These are phyloP conservation scores for Acer yangbiense DNA, from an alignment of 345 rosid species.

Conservation along the genomic window DNA sequence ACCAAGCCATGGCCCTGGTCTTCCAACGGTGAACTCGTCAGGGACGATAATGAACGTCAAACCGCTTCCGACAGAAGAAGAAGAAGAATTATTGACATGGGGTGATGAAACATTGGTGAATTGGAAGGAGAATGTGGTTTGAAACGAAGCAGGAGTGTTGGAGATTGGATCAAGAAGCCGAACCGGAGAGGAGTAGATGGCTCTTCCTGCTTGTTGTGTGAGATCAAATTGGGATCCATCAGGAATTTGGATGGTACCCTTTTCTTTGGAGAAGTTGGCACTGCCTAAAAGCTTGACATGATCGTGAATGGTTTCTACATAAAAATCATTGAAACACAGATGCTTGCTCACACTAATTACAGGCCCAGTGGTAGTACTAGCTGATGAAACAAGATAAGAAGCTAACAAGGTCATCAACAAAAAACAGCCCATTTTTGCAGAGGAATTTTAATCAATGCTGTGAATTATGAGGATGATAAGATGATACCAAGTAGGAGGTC, in stretches of 20 bases:
- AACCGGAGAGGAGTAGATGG: slow-evolving; percentile 41
- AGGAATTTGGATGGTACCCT: slow-evolving; percentile 41
- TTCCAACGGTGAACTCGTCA: slow-evolving; percentile 54
- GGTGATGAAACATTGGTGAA: slow-evolving; percentile 23
- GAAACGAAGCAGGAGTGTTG: slow-evolving; percentile 38
- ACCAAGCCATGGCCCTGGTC: slow-evolving; percentile 57
- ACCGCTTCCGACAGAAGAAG: slow-evolving; percentile 21
- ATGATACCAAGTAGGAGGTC: background rate
- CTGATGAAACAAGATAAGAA: slow-evolving; percentile 17
- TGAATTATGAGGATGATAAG: background rate
- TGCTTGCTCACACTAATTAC: slow-evolving; percentile 38
- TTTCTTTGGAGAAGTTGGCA: slow-evolving; percentile 37
- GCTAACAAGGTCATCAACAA: background rate
- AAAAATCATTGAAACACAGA: slow-evolving; percentile 43
- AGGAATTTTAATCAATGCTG: background rate
- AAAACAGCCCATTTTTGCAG: slow-evolving; percentile 11
- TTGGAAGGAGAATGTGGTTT: slow-evolving; percentile 48
- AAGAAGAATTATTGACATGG: background rate
- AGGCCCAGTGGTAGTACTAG: slow-evolving; percentile 21
- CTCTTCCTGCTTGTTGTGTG: slow-evolving; percentile 51
- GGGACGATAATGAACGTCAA: slow-evolving; percentile 55
- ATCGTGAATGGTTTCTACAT: slow-evolving; percentile 29
- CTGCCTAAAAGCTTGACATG: slow-evolving; percentile 41
- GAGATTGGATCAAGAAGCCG: slow-evolving; percentile 46
- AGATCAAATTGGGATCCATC: slow-evolving; percentile 37